These are phyloP conservation scores for Calocybe gangraenosa DNA, from an alignment of 768 basidiomycete genomes.

Conservation along the genomic window DNA sequence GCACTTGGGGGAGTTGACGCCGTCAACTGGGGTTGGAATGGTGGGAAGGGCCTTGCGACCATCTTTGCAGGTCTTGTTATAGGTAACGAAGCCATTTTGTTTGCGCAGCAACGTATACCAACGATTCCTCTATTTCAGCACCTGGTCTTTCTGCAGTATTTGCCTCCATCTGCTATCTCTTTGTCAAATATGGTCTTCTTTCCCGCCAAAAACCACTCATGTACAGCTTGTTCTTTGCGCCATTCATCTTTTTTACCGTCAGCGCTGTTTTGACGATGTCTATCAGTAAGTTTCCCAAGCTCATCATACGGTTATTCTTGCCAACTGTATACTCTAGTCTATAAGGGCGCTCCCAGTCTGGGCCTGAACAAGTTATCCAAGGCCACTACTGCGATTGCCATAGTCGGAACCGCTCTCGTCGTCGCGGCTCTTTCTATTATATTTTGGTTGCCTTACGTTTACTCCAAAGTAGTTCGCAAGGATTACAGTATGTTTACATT, in stretches of 20 bases:
- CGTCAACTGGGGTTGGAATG: conserved; percentile 24
- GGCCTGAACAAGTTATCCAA: conserved; percentile 16
- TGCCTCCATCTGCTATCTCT: conserved; percentile 17
- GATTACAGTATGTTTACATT: conserved; percentile 21
- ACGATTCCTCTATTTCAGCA: conserved; percentile 3
- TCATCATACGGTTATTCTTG: too few relatives aligned
- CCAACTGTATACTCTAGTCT: conserved; percentile 10
- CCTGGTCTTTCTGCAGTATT: conserved; percentile 20
- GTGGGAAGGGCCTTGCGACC: conserved; percentile 23
- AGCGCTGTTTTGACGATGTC: conserved; percentile 22
- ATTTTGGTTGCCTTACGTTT: conserved; percentile 27
- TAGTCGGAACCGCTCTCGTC: conserved; percentile 19
- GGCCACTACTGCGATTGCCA: conserved; percentile 16
- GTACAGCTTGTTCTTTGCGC: conserved; percentile 21
- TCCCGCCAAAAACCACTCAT: conserved; percentile 17
- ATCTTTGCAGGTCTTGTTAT: conserved; percentile 23
- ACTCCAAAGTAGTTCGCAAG: conserved; percentile 22
- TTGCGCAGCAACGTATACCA: not conserved
- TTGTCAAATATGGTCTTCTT: conserved; percentile 23
- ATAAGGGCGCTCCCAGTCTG: conserved; percentile 22
- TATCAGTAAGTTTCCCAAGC: conserved; percentile 13
- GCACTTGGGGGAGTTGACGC: conserved; percentile 20
- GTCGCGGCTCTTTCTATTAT: conserved; percentile 18
- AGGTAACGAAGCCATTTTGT: conserved; percentile 8
- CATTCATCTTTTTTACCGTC: conserved; percentile 24